These are phyloP conservation scores for Erodium chrysanthum DNA, from an alignment of 441 rosid species.

Conservation along the genomic window DNA sequence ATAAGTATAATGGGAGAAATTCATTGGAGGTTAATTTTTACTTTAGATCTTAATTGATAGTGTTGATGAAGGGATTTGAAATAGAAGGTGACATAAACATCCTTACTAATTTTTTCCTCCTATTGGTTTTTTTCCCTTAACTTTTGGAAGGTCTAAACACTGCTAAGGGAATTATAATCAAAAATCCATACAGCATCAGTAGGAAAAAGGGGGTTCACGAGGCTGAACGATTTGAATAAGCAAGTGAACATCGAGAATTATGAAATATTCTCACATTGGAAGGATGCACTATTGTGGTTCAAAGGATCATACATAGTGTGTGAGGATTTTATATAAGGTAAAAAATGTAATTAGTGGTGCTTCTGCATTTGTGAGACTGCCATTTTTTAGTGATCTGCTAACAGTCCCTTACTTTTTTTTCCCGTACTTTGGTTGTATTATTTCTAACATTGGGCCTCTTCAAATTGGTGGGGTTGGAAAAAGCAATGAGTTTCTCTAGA, in stretches of 20 bases:
- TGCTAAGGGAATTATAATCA: not conserved
- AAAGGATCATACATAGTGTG: not conserved
- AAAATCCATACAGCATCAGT: not conserved
- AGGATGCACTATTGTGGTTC: not conserved
- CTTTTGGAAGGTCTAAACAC: constrained; percentile 7
- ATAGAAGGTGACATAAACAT: not conserved
- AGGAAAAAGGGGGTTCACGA: not conserved
- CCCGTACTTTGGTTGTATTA: not conserved
- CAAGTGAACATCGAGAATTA: not conserved
- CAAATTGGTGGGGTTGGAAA: constrained; percentile 4
- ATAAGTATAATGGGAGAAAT: not conserved
- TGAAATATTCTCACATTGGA: not conserved
- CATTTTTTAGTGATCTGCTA: not conserved
- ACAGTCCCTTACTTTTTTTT: not conserved
- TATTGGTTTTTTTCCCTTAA: constrained; percentile 1
- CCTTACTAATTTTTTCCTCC: not conserved
- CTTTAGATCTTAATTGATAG: not conserved
- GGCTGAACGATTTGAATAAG: not conserved
- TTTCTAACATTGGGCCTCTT: constrained; percentile 7
- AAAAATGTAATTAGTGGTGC: not conserved
- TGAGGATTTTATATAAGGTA: not conserved
- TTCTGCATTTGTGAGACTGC: constrained; percentile 1
- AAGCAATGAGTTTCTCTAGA: constrained; percentile 1
- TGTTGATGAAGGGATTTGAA: not conserved
- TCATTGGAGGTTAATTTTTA: not conserved